phyloP scores from a whole-genome alignment of 83 land plant genomes.

The Thuja plicata region DNA sequence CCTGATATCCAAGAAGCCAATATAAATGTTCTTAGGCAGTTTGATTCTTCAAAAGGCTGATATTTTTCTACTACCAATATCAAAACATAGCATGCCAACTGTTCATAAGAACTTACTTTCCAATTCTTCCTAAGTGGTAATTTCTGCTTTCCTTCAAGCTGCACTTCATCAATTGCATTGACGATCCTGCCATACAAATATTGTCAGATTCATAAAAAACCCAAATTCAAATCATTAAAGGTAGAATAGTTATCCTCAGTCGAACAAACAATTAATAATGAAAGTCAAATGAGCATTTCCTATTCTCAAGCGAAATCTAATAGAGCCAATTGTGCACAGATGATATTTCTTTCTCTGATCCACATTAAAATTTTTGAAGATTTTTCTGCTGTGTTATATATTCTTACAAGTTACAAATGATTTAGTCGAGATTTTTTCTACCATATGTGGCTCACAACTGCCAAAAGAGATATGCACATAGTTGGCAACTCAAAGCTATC shows the following conservation, averaged over 20 bases:
- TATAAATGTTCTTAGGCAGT: neutral
- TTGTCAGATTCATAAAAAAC: neutral
- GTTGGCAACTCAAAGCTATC: neutral
- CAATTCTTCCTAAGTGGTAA: slow-evolving; percentile 73
- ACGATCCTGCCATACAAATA: slow-evolving; percentile 73
- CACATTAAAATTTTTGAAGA: neutral
- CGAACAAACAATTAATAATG: neutral
- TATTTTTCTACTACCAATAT: neutral
- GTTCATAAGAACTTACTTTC: slow-evolving; percentile 53
- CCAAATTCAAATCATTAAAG: neutral
- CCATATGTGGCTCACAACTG: neutral
- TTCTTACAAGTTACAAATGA: neutral
- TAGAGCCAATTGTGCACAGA: neutral
- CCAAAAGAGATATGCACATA: neutral
- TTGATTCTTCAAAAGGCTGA: neutral
- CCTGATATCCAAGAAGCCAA: slow-evolving; percentile 44
- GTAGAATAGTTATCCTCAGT: neutral
- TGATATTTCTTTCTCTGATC: neutral
- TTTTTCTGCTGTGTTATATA: neutral
- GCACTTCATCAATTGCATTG: slow-evolving; percentile 55
- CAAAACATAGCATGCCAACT: neutral
- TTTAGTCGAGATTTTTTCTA: neutral
- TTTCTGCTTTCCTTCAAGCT: slow-evolving; percentile 55
- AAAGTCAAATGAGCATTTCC: neutral
- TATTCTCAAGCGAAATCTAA: neutral